Base-by-base conservation (phyloP, 2,329 filamentous ascomycete species). In the Cercospora berteroae region DNA sequence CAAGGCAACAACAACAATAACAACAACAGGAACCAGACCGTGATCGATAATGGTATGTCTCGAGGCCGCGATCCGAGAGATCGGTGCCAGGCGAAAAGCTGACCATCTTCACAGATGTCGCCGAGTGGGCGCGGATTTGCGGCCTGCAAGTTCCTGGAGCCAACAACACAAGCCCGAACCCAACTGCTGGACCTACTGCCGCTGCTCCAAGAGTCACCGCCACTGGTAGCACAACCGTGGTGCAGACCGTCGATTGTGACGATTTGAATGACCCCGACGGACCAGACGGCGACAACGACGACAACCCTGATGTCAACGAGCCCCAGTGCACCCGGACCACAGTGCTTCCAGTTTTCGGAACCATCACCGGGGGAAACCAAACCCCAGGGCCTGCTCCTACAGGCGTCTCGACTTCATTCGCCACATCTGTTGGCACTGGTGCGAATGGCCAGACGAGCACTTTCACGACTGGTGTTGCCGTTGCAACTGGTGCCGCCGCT, bases 281-380 rank as follows among this genome's bases (percentile, higher is more conserved):
- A 25, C 13, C 33, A 16, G 36, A 42, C 13, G 36, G 36, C 2
- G 58, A 55, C 31, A 20, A 9, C 16, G 48, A 56, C 20, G 31
- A 63, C 27, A 63, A 52, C 48, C 29, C 13, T 1, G 23, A 56
- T n/a, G 20, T 13, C 48, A 57, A 63, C 12, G 48, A 57, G 5
- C 61, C 48, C 3, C 61, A 55, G n/a, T 63, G 61, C 50, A 63
- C 61, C 9, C 33, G 61, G 6, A 63, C 61, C 27, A 57, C 61
- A 4, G 61, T 63, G 13, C 18, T 63, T 16, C 61, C 61, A 39
- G 18, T 63, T 6, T 20, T 39, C 27, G 50, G 61, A 20, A 42
- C 36, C 7, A 50, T 44, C 8, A 60, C 33, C 7, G 58, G 58
- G 2, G 25, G 25, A 20, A 31, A n/a, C 29, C 20, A 29, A 5